phyloP scores from a whole-genome alignment of 2,329 filamentous ascomycete genomes.

The Diaporthe amygdali region DNA sequence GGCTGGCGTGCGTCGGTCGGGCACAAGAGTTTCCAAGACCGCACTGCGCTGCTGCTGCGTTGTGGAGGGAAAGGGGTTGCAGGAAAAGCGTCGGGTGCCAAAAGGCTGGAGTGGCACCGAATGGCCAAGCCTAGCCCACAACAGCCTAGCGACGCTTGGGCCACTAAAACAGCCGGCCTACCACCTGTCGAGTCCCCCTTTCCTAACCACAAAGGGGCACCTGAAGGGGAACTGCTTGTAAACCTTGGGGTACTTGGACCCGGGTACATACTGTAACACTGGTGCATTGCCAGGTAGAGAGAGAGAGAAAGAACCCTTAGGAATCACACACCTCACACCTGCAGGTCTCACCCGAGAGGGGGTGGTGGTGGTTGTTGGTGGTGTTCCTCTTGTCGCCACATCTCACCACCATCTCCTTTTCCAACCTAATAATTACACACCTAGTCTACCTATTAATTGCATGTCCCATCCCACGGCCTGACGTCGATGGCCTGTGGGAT shows the following conservation, averaged over 20 bases:
- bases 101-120: constrained; percentile 16
- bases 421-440: not conserved
- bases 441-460: not conserved
- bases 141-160: constrained; percentile 17
- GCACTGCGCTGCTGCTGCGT: not conserved
- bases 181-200: constrained; percentile 13
- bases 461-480: not conserved
- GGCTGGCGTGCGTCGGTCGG: constrained; percentile 12
- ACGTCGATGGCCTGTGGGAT: not conserved
- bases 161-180: constrained; percentile 6
- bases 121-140: constrained; percentile 12
- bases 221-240: not conserved
- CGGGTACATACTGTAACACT: not conserved
- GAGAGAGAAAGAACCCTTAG: not conserved
- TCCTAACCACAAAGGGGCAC: not conserved
- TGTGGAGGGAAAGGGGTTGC: constrained; percentile 21
- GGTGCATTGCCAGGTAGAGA: not conserved
- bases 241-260: not conserved
- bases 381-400: not conserved
- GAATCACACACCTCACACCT: not conserved
- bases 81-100: constrained; percentile 19
- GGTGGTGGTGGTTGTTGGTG: too few species aligned
- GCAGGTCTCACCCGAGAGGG: not conserved
- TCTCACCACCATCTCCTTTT: not conserved
- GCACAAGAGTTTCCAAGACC: constrained; percentile 13